Conservation (phyloP, 352 stramenopile species). For the Globisporangium cystogenes region DNA sequence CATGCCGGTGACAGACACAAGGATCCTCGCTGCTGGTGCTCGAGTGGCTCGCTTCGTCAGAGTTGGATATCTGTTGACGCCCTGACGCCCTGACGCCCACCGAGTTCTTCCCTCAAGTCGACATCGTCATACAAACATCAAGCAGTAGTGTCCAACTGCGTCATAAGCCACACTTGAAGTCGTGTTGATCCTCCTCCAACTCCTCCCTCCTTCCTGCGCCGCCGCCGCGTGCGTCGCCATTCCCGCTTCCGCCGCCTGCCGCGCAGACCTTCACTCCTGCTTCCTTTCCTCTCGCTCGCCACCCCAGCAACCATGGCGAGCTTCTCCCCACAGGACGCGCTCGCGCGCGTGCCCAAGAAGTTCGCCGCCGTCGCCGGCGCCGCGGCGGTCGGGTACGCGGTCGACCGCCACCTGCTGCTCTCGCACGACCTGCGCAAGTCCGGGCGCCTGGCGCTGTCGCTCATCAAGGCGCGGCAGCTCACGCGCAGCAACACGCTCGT, state of each 20-base stretch:
- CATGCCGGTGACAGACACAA: no score
- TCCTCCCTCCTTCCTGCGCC: neutral
- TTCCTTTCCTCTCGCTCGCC: neutral
- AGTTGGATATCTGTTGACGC: no score
- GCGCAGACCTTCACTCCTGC: neutral
- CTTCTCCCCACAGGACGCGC: conserved; percentile 1
- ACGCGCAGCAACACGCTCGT: conserved; percentile 31
- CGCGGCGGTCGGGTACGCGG: conserved; percentile 34
- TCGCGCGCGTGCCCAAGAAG: conserved; percentile 29
- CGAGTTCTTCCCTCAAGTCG: no score
- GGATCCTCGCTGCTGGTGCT: no score
- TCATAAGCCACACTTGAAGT: no score
- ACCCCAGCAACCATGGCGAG: neutral
- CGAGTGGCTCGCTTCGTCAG: no score
- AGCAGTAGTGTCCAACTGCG: no score
- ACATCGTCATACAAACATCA: no score
- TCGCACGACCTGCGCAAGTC: conserved; percentile 46
- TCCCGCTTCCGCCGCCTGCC: neutral
- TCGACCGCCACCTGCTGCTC: conserved; percentile 56
- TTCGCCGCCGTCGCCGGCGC: conserved; percentile 36
- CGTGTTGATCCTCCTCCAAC: no score
- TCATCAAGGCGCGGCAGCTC: conserved; percentile 35
- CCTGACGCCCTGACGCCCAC: no score
- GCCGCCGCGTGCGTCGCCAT: no score
- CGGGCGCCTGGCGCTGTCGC: conserved; percentile 27